Evolutionary conservation across 805 yeast species (phyloP).

Genomic region (Yarrowia porcina): DNA sequence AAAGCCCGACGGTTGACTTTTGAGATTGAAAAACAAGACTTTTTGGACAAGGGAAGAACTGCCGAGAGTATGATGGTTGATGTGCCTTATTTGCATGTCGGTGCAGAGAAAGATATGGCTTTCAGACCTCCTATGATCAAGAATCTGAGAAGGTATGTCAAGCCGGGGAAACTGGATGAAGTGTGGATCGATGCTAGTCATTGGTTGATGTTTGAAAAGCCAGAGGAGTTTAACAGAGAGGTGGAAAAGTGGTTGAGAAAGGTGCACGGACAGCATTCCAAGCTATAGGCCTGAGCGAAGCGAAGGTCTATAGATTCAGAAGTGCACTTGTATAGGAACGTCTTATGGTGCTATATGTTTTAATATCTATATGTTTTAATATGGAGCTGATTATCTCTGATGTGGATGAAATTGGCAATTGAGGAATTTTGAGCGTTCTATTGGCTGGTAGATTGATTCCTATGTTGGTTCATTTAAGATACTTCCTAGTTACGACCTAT

Average conservation of each 20-base stretch:
- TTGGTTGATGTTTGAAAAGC: constrained; percentile 7
- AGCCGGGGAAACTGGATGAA: neutral
- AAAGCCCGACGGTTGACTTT: constrained; percentile 21
- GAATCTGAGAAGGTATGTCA: neutral
- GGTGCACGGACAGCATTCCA: neutral
- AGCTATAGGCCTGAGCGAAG: neutral
- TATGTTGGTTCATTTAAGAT: no score
- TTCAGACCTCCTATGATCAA: constrained; percentile 15
- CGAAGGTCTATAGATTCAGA: no score
- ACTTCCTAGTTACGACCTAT: no score
- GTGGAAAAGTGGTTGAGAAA: neutral
- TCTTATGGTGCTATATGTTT: no score
- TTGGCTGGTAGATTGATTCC: no score
- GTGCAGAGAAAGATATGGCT: constrained; percentile 21
- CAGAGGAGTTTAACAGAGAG: neutral
- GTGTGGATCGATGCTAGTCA: constrained; percentile 14
- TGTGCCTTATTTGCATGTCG: constrained; percentile 17
- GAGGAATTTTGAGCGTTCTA: no score
- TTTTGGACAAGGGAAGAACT: constrained; percentile 3
- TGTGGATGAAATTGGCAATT: no score
- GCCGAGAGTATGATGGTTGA: constrained; percentile 1
- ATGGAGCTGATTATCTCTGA: no score
- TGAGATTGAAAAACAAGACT: constrained; percentile 23
- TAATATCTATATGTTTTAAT: no score
- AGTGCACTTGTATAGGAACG: no score